Percentiles rank a stretch among this genome's conserved stretches.
phyloP scores from a whole-genome alignment of 805 yeast species.

The Metschnikowia koreensis region DNA sequence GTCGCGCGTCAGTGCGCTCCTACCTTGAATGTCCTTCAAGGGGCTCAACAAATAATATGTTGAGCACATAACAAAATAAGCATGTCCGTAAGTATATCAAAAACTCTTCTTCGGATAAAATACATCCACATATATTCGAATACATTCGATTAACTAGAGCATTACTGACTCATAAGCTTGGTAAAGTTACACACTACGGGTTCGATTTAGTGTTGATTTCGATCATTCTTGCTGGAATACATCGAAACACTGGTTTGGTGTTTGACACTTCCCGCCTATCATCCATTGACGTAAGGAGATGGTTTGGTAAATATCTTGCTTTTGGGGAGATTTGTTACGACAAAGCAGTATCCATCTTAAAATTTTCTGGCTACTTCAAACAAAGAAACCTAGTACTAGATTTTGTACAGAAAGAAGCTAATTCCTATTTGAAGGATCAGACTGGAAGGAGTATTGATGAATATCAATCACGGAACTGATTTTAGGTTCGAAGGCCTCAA shows the following conservation, averaged over 20 bases:
- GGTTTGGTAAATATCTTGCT: constrained; percentile 51
- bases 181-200: constrained; percentile 66
- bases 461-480: constrained; percentile 7
- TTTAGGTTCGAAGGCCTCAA: too few relatives aligned
- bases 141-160: not conserved
- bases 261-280: constrained; percentile 51
- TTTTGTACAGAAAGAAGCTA: constrained; percentile 32
- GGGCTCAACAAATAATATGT: not conserved
- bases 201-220: constrained; percentile 77
- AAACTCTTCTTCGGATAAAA: not conserved
- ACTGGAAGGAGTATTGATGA: constrained; percentile 30
- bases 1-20: not conserved
- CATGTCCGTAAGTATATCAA: constrained; percentile 9
- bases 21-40: not conserved
- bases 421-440: constrained; percentile 5
- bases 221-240: constrained; percentile 80
- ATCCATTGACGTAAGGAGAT: constrained; percentile 43
- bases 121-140: not conserved
- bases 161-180: constrained; percentile 40
- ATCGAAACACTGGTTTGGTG: constrained; percentile 75
- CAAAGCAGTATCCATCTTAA: constrained; percentile 43
- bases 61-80: not conserved
- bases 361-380: constrained; percentile 50
- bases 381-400: constrained; percentile 39
- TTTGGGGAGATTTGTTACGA: constrained; percentile 65